Conservation (phyloP, 2,329 filamentous ascomycete species). For the Paecilomyces fulvus region DNA sequence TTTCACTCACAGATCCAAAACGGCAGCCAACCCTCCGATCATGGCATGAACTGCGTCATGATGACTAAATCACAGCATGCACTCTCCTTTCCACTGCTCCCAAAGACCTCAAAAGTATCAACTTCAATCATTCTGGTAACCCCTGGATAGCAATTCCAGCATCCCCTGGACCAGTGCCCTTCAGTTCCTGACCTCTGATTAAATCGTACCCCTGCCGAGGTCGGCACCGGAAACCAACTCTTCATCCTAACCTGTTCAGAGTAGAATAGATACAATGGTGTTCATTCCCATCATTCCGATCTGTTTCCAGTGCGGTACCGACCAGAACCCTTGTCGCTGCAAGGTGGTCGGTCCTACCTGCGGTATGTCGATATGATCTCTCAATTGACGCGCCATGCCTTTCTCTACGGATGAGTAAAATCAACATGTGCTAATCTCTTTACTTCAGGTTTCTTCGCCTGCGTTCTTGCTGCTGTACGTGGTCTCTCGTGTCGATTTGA, state of each 20-base stretch:
- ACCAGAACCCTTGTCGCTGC: slow-evolving; percentile 50
- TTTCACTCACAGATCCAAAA: not conserved
- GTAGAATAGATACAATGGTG: slow-evolving; percentile 23
- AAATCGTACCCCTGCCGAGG: not conserved
- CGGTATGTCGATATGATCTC: slow-evolving; percentile 24
- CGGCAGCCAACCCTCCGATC: not conserved
- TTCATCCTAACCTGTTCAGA: not conserved
- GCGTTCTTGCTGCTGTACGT: slow-evolving; percentile 43
- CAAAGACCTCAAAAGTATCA: not conserved
- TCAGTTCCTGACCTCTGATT: not conserved
- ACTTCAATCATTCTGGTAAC: not conserved
- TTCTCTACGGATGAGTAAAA: not conserved
- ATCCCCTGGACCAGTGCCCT: not conserved
- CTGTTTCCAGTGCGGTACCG: slow-evolving; percentile 49
- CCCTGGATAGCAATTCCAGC: not conserved
- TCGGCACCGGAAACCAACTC: not conserved
- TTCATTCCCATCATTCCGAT: slow-evolving; percentile 42
- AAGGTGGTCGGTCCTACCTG: slow-evolving; percentile 50
- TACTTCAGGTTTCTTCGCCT: slow-evolving; percentile 34
- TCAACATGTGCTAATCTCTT: not conserved
- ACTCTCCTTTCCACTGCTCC: not conserved
- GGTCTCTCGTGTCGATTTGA: not conserved
- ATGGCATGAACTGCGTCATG: not conserved
- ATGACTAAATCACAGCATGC: not conserved
- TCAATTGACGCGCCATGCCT: not conserved